Conservation (phyloP, 1,284 basidiomycete genomes). For the Apiotrichum gracile region DNA sequence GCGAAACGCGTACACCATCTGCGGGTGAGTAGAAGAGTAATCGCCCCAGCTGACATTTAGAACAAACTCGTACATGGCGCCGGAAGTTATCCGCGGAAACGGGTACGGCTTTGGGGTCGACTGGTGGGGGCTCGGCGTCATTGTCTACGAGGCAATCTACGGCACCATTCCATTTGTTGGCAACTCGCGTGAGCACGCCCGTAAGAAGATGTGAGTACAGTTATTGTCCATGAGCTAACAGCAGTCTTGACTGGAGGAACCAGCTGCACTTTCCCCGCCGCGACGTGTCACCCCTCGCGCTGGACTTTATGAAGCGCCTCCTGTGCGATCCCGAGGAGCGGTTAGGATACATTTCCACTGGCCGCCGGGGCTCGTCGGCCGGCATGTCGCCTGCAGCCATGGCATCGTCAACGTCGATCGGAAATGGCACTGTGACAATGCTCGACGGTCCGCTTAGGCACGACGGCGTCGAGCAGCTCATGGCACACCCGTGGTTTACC, state of each 20-base stretch:
- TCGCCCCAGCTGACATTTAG: constrained; percentile 49
- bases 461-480: constrained; percentile 78
- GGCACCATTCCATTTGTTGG: constrained; percentile 83
- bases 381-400: background rate
- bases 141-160: constrained; percentile 70
- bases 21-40: constrained; percentile 52
- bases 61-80: constrained; percentile 88
- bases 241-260: constrained; percentile 73
- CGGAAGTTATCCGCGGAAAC: constrained; percentile 77
- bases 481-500: constrained; percentile 78
- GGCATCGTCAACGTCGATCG: background rate
- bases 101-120: constrained; percentile 93
- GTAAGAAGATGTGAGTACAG: constrained; percentile 66
- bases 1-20: constrained; percentile 89
- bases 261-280: constrained; percentile 78
- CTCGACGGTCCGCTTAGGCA: constrained; percentile 21
- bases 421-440: background rate
- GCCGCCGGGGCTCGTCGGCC: background rate
- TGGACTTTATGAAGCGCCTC: constrained; percentile 77
- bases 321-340: constrained; percentile 93
- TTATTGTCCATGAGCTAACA: constrained; percentile 13
- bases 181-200: constrained; percentile 80
- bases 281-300: constrained; percentile 78
- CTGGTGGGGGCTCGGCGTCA: constrained; percentile 96
- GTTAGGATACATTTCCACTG: constrained; percentile 58